Evolutionary conservation across 2,329 filamentous ascomycete species (phyloP).

Genomic region (Metarhizium sp.): DNA sequence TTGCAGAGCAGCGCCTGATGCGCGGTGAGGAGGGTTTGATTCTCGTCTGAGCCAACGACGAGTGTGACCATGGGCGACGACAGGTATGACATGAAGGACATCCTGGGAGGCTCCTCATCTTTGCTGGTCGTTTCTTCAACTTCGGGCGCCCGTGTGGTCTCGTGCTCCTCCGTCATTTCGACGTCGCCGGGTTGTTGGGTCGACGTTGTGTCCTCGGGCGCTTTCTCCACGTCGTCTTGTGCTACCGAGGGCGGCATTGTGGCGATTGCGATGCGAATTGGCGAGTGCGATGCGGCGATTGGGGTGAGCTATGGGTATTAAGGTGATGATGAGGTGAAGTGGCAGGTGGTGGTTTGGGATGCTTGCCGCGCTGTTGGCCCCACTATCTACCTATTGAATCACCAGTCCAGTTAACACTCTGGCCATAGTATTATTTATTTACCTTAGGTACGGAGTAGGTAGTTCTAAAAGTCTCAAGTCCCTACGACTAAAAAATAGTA

Average conservation of each 20-base stretch:
- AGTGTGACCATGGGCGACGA: constrained; percentile 61
- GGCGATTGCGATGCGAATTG: not conserved
- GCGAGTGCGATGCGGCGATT: not conserved
- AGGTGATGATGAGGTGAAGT: too few relatives aligned
- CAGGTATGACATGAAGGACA: constrained; percentile 49
- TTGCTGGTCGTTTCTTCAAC: constrained; percentile 17
- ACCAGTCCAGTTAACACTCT: too few relatives aligned
- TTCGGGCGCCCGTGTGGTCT: constrained; percentile 14
- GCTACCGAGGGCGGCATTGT: not conserved
- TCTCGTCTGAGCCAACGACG: constrained; percentile 50
- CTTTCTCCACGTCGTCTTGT: constrained; percentile 11
- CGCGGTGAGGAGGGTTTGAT: constrained; percentile 57
- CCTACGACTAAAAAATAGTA: too few relatives aligned
- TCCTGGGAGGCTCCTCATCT: constrained; percentile 25
- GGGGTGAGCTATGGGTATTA: too few relatives aligned
- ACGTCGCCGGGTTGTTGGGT: constrained; percentile 24
- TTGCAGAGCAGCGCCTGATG: constrained; percentile 68
- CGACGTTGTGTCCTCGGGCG: constrained; percentile 9
- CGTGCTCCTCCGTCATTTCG: constrained; percentile 26
- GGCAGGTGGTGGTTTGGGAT: too few relatives aligned
- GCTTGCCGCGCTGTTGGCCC: too few relatives aligned
- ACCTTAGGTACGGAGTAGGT: too few relatives aligned
- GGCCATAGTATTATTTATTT: too few relatives aligned
- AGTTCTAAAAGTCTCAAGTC: too few relatives aligned
- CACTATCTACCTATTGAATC: too few relatives aligned